Base-by-base conservation (phyloP, 2,329 filamentous ascomycete species). In the Pseudocercospora musae region DNA sequence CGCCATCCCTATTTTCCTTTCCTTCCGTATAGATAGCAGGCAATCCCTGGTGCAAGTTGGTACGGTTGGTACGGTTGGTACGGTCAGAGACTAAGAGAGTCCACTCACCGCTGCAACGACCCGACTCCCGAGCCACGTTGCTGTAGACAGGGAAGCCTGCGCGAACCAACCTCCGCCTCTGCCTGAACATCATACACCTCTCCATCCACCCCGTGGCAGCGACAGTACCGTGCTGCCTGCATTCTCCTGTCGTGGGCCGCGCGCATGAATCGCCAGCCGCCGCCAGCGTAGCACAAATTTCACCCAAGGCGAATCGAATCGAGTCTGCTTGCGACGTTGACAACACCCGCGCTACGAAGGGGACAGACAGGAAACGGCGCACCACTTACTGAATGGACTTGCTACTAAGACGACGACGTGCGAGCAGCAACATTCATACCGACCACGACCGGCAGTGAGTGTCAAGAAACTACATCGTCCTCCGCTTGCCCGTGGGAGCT, bases 401-500 rank as follows among this genome's bases (percentile, higher is more conserved):
- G 48, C 48, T 29, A 52, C 15, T 7, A 52, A 23, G 48, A 29
- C 48, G 48, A 25, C 48, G 48, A 52, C 48, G 21, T 25, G 48
- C 25, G 48, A 29, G 31, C 2, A 52, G 15, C 23, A 29, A 52
- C 48, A n/a, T 52, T 3, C 48, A 52, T 10, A 29, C 48, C 48
- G 48, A 52, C 48, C 48, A 52, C 48, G 48, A 52, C 48, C 48
- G 48, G 23, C 11, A 52, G 21, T 52, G 25, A 52, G 7, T 4
- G 48, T 52, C 48, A n/a, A 25, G 1, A 31, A 4, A 52, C 25
- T n/a, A 29, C 48, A 5, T 6, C 23, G 25, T 21, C 18, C 40
- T 21, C 27, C 29, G 52, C 3, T 54, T 42, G 55, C 55, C 55
- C 55, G 55, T 57, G 55, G 33, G 55, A 48, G 55, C 27, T 27